These are phyloP conservation scores for Pythium brassicae DNA, from an alignment of 352 stramenopile genomes.

Conservation along the genomic window DNA sequence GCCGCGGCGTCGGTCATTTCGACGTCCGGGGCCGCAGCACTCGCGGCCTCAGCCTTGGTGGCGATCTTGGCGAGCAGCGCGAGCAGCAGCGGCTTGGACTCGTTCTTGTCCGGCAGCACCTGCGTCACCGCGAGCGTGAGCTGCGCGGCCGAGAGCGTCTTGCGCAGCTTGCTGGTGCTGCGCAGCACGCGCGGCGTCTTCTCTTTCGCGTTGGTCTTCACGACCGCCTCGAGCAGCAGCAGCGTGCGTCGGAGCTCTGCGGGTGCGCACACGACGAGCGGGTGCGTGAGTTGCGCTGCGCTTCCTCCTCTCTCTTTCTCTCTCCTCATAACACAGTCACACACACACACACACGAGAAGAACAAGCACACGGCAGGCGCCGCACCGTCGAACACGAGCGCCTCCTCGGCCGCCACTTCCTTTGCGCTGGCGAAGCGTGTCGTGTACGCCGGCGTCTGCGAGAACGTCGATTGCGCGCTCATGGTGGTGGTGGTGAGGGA, in stretches of 20 bases:
- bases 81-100: conserved; percentile 49
- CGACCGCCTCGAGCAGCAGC: conserved; percentile 60
- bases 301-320: no score
- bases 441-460: conserved; percentile 63
- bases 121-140: conserved; percentile 57
- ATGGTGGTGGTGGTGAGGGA: conserved; percentile 17
- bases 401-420: conserved; percentile 52
- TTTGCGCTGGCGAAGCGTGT: conserved; percentile 31
- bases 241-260: conserved; percentile 77
- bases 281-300: background rate
- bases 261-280: background rate
- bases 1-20: conserved; percentile 49
- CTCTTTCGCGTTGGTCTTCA: conserved; percentile 85
- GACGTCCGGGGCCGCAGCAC: conserved; percentile 24
- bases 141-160: conserved; percentile 60
- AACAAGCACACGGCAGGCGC: no score
- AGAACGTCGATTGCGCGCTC: conserved; percentile 74
- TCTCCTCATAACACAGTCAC: no score
- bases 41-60: conserved; percentile 26
- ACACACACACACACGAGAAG: no score
- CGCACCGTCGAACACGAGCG: conserved; percentile 62
- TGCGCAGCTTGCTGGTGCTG: conserved; percentile 78
- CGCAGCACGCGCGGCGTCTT: conserved; percentile 78
- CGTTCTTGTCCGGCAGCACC: conserved; percentile 58
- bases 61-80: conserved; percentile 46